Base-by-base conservation (phyloP, 257 asterid species). In the Fraxinus excelsior region DNA sequence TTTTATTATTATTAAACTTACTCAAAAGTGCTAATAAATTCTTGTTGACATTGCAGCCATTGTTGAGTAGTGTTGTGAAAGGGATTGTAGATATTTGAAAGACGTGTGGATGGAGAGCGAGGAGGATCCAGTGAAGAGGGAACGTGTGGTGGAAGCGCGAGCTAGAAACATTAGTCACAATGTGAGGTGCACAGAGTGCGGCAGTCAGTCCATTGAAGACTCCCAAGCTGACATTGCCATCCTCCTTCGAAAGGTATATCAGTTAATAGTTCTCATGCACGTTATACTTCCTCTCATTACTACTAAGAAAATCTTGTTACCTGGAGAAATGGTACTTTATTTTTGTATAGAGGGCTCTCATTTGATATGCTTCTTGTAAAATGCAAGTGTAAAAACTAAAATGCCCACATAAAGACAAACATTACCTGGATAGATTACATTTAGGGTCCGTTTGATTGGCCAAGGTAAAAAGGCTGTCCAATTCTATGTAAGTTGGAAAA, bases 191-290 rank as follows among this genome's bases (percentile, higher is more conserved):
- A 92, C 97, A 25, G 98, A 91, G 73, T 95, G 98, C 79, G 98
- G 98, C 51, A 92, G 98, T 81, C 99, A 92, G 85, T 95, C 99
- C 53, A 95, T 95, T 76, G 99, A 95, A 87, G 98, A 92, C 70
- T 95, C 98, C 11, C 97, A 92, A 87, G 99, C 98, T 51, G 99
- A 95, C 76, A 44, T 95, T 81, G 99, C 99, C 7, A 82, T 95
- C 83, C 92, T 92, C 80, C 96, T 94, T 53, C 90, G 95, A 34
- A 92, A 94, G 97, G 98, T 94, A 70, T 69, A 25, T 7, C 5
- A 0, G 21, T 25, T 62, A 23, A 21, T 74, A 7, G 28, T 74
- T 64, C 49, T 72, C 42, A 1, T 5, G 18, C 34, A 10, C 0
- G 0, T 40, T 10, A 2, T 29, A 46, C n/a, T 56, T 62, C 58